Percentiles rank a stretch among this genome's conserved stretches.
These are phyloP conservation scores for Aspergillus tubingensis DNA, from an alignment of 2,329 filamentous ascomycete species.

Conservation along the genomic window DNA sequence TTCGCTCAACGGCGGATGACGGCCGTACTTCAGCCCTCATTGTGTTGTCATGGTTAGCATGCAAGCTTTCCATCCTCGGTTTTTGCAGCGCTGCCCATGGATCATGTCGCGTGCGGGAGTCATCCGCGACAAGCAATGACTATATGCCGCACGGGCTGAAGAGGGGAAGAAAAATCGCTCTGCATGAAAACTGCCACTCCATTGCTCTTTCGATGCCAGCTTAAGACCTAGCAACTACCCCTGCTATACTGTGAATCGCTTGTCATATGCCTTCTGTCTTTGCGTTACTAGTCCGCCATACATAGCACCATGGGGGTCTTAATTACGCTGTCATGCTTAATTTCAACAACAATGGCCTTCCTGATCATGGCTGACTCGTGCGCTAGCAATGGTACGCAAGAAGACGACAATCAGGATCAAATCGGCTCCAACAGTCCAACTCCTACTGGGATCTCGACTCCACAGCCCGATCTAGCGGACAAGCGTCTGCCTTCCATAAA, in stretches of 20 bases:
- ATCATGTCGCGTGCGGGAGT: not conserved
- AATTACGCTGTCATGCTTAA: slow-evolving; percentile 10
- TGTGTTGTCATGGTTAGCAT: not conserved
- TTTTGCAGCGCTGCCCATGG: not conserved
- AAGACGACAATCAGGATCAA: slow-evolving; percentile 47
- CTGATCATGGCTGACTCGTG: slow-evolving; percentile 30
- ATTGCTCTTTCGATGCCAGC: not conserved
- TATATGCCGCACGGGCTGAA: slow-evolving; percentile 9
- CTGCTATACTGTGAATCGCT: not conserved
- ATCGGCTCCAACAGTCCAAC: slow-evolving; percentile 76
- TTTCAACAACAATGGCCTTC: not conserved
- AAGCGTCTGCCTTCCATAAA: slow-evolving; percentile 94
- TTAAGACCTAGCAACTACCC: not conserved
- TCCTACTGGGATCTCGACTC: slow-evolving; percentile 87
- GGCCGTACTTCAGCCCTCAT: not conserved
- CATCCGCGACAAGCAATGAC: slow-evolving; percentile 3
- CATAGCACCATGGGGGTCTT: slow-evolving; percentile 11
- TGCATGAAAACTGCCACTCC: not conserved
- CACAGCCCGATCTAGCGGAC: slow-evolving; percentile 88
- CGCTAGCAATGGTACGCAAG: slow-evolving; percentile 34
- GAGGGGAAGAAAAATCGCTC: not conserved
- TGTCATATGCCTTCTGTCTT: not conserved
- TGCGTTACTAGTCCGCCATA: not conserved
- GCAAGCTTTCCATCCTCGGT: not conserved
- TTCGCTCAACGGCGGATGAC: not conserved